phyloP scores from a whole-genome alignment of 176 grass and related monocot species.

The Lolium multiflorum region DNA sequence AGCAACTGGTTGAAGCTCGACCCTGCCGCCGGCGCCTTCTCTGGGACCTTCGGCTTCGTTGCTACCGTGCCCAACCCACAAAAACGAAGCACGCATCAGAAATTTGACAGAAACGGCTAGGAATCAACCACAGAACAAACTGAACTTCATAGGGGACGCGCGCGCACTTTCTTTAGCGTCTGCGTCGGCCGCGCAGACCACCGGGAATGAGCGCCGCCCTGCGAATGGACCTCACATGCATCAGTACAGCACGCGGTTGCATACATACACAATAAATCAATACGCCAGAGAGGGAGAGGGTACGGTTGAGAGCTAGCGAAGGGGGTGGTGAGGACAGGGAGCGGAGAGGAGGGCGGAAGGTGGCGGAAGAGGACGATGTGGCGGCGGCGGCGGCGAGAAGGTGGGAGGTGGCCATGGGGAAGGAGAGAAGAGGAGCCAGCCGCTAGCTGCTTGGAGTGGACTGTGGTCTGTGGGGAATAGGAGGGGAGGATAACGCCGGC shows the following conservation, averaged over 20 bases:
- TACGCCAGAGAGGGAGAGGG: not conserved
- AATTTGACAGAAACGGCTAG: not conserved
- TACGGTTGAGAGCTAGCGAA: conserved; percentile 51
- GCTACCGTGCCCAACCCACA: conserved; percentile 27
- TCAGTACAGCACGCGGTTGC: not conserved
- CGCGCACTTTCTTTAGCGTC: conserved; percentile 65
- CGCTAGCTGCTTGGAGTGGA: conserved; percentile 25
- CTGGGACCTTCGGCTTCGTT: conserved; percentile 62
- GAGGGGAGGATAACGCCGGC: conserved; percentile 21
- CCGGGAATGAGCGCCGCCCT: conserved; percentile 52
- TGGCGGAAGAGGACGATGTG: not conserved
- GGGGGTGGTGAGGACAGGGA: not conserved
- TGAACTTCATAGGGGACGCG: not conserved
- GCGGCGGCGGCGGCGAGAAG: conserved; percentile 35
- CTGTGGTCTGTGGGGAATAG: not conserved
- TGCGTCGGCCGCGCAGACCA: conserved; percentile 58
- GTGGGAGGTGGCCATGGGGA: conserved; percentile 54
- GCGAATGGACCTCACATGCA: conserved; percentile 35
- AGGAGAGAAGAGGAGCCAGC: not conserved
- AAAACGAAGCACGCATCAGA: conserved; percentile 18
- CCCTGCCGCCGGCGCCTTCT: conserved; percentile 65
- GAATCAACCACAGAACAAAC: not conserved
- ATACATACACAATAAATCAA: not conserved
- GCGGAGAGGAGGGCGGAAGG: conserved; percentile 37
- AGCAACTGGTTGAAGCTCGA: conserved; percentile 98